Percentiles rank a stretch among this genome's conserved stretches.
These are phyloP conservation scores for Talaromyces wortmannii DNA, from an alignment of 495 filamentous ascomycete genomes.

Conservation along the genomic window DNA sequence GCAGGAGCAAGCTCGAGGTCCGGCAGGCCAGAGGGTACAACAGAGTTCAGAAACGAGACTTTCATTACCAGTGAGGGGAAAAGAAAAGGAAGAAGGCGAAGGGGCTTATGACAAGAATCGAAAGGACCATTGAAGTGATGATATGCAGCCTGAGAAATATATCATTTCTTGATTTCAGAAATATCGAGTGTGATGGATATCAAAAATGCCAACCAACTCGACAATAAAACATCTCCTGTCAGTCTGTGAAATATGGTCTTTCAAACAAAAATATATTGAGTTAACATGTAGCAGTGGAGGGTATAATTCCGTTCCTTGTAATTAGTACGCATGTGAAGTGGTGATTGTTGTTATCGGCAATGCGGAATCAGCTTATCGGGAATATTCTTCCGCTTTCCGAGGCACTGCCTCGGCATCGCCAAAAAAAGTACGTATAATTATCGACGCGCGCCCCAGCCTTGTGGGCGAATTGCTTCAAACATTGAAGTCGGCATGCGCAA, in stretches of 20 bases:
- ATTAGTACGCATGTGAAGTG: neutral
- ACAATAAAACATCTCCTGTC: no score
- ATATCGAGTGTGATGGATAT: no score
- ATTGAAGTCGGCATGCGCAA: conserved; percentile 5
- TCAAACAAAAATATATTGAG: no score
- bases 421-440: conserved; percentile 30
- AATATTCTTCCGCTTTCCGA: conserved; percentile 30
- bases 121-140: neutral
- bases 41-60: neutral
- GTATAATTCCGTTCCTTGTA: neutral
- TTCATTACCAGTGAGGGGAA: neutral
- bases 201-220: no score
- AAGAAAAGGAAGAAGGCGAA: neutral
- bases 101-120: neutral
- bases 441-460: no score
- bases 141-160: neutral
- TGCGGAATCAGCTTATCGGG: neutral
- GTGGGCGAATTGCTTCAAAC: no score
- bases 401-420: conserved; percentile 31
- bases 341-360: neutral
- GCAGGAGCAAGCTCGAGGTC: neutral
- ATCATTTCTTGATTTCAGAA: no score
- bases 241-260: no score
- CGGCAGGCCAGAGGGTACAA: neutral
- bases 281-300: no score